Evolutionary conservation across 495 filamentous ascomycete species (phyloP).

Genomic region (Astrothelium macrocarpum): DNA sequence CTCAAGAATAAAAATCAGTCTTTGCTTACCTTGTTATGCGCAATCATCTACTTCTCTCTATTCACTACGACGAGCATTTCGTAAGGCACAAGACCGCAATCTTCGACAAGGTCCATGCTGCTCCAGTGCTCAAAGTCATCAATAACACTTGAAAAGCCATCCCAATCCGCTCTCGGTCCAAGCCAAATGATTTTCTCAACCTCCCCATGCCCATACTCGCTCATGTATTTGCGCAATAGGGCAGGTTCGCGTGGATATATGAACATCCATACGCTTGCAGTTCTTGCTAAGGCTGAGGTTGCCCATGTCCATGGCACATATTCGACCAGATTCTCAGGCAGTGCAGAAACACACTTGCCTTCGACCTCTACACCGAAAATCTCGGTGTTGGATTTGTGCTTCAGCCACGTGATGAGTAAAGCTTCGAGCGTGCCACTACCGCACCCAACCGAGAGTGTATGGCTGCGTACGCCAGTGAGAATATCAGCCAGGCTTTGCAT

Average conservation of each 20-base stretch:
- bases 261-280: conserved; percentile 8
- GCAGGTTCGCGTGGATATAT: conserved; percentile 7
- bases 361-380: neutral
- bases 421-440: neutral
- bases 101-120: neutral
- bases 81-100: conserved; percentile 5
- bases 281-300: neutral
- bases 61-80: conserved; percentile 4
- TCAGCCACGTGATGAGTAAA: neutral
- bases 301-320: conserved; percentile 8
- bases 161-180: conserved; percentile 8
- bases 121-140: neutral
- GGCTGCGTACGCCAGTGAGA: neutral
- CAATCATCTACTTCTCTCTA: neutral
- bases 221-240: conserved; percentile 4
- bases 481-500: neutral
- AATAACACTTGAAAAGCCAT: neutral
- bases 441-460: neutral
- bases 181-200: conserved; percentile 7
- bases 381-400: neutral
- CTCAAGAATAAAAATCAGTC: neutral
- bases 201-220: neutral
- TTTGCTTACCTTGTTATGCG: neutral
- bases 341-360: neutral
- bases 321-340: neutral